Conservation (phyloP, 176 grass and related monocot genomes). For the Oryza punctata region DNA sequence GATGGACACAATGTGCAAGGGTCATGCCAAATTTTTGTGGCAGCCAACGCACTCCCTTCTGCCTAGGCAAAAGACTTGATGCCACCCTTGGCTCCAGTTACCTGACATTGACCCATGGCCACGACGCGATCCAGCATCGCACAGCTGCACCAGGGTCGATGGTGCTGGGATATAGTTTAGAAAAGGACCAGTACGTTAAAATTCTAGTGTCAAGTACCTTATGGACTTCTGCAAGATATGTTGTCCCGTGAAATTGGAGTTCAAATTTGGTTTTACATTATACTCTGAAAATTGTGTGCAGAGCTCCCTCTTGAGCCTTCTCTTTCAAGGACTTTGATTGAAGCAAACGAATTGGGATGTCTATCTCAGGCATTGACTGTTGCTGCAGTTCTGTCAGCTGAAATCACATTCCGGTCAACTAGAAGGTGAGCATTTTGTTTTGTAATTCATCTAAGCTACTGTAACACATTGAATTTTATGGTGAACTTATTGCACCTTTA, state of each 20-base stretch:
- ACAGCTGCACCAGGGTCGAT: too few relatives aligned
- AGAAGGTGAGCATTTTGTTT: slow-evolving; percentile 42
- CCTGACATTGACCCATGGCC: too few relatives aligned
- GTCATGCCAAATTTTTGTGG: too few relatives aligned
- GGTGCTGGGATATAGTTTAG: neutral
- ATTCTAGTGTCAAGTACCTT: neutral
- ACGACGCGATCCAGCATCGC: too few relatives aligned
- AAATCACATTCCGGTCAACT: slow-evolving; percentile 72
- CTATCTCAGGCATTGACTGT: slow-evolving; percentile 93
- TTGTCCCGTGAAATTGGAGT: neutral
- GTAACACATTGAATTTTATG: slow-evolving; percentile 15
- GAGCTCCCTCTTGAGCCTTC: slow-evolving; percentile 95
- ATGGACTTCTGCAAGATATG: neutral
- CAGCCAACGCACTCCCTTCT: too few relatives aligned
- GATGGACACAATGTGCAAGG: too few relatives aligned
- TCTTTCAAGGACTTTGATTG: slow-evolving; percentile 90
- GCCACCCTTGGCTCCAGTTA: too few relatives aligned
- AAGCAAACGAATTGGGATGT: slow-evolving; percentile 86
- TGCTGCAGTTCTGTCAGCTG: slow-evolving; percentile 82
- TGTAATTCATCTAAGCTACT: slow-evolving; percentile 3
- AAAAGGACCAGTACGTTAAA: neutral
- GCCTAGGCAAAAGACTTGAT: too few relatives aligned
- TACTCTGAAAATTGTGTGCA: slow-evolving; percentile 39
- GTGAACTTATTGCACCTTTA: slow-evolving; percentile 25
- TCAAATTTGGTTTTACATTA: slow-evolving; percentile 33